Base-by-base conservation (phyloP, 2,329 filamentous ascomycete species). In the Orbilia quercus region DNA sequence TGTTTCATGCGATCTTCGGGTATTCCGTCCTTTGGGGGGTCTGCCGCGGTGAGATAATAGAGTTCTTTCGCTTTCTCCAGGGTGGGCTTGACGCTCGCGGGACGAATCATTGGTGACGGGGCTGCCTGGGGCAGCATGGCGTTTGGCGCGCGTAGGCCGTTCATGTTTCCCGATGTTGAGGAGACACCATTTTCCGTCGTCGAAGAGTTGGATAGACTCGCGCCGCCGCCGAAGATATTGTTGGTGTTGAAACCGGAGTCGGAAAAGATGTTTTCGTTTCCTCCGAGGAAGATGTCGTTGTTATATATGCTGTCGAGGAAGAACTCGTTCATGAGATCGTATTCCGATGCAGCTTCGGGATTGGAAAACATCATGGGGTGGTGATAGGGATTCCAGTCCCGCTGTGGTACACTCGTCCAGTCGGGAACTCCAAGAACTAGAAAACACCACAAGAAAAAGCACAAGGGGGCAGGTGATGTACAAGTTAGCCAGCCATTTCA, bases 1-100 rank as follows among this genome's bases (percentile, higher is more conserved):
- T 95, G 92, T 79, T 94, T 90, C 91, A 99, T 96, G 72, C 95
- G 90, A 80, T 96, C 92, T 81, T 97, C 93, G 11, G 95, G 92
- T 20, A 90, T 90, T 36, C 67, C 67, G 77, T 90, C 88, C 77
- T 92, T 87, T 58, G 91, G 91, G 1, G 95, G 95, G 80, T 99
- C 95, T 54, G 95, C 95, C 12, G 95, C 95, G 76, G 96, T 96
- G 82, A 98, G 90, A 82, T 97, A 98, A 82, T 97, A 99, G 57
- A 84, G 87, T 80, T 98, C 94, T 77, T 91, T 86, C 7, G 91
- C 84, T 80, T 87, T 88, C 78, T 82, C 81, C 18, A 79, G 40
- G 2, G 74, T 66, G 6, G 76, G 75, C 31, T 75, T 76, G 16
- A 58, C 62, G 59, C 70, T 75, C 11, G 63, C 74, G 1, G 73